Percentiles rank a stretch among this genome's conserved stretches.
Evolutionary conservation across 192 early-diverging fungal genomes (phyloP).

Genomic region (Podila verticillata): DNA sequence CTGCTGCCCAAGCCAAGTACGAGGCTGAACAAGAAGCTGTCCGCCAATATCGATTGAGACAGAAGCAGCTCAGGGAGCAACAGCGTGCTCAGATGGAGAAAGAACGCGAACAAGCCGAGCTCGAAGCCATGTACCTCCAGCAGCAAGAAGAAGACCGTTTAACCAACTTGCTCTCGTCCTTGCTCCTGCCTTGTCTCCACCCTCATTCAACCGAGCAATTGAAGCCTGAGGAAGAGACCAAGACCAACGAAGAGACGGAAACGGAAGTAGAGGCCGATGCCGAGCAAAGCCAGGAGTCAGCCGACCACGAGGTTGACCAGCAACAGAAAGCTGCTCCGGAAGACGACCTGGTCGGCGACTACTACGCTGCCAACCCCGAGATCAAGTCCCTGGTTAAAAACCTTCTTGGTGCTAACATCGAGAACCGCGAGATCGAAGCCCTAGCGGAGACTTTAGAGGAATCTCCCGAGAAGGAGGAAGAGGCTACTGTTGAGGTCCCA

Average conservation of each 20-base stretch:
- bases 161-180: conserved; percentile 13
- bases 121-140: conserved; percentile 13
- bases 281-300: neutral
- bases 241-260: neutral
- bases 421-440: conserved; percentile 2
- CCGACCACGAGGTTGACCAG: no score
- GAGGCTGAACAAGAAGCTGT: conserved; percentile 34
- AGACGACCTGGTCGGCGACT: conserved; percentile 25
- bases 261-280: neutral
- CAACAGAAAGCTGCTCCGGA: neutral
- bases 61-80: conserved; percentile 13
- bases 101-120: conserved; percentile 7
- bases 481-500: neutral
- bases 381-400: conserved; percentile 37
- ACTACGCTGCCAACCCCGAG: conserved; percentile 35
- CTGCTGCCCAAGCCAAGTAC: conserved; percentile 20
- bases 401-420: conserved; percentile 24
- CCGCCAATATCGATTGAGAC: conserved; percentile 19
- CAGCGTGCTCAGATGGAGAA: conserved; percentile 17
- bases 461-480: no score
- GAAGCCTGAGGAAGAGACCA: conserved; percentile 1
- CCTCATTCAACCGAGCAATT: conserved; percentile 15
- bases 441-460: neutral
- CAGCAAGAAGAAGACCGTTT: conserved; percentile 13
- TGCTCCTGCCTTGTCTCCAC: conserved; percentile 40